Base-by-base conservation (phyloP, 108 stramenopile genomes). In the Pseudonitzschia delicatissima region DNA sequence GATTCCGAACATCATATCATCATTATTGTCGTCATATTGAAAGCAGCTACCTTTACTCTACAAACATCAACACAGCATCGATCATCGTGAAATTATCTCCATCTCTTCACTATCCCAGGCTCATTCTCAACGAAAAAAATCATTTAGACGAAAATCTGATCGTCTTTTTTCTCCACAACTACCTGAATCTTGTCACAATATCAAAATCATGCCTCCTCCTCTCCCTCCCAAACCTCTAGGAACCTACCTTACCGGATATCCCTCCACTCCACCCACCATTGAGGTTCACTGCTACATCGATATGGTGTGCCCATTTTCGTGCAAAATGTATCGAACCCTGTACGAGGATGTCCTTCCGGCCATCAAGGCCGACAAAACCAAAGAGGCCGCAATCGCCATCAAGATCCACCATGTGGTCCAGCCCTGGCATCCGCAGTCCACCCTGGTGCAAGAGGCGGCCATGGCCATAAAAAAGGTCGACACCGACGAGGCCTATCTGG, bases 351-450 rank as follows among this genome's bases (percentile, higher is more conserved):
- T 66, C 0, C 32, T 71, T 17, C 45, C 69, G 23, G 11, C 55
- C 39, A 12, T 62, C 31, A 17, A 49, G n/a, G 18, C 20, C 0
- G 7, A 20, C 8, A 17, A 49, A 21, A 49, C 11, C 21, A 49
- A 49, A 8, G 62, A 57, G 33, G 32, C 31, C 0, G 39, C 51
- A 9, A 23, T 65, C 20, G 33, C 64, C 5, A 42, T 73, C 32
- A 34, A 62, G 7, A 33, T 74, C 29, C 77, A 78, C 33, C 52
- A 73, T 7, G 77, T 78, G 7, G 35, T 65, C 12, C 77, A 78
- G 36, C 68, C 73, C 3, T 78, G 77, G 77, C 77, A 78, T 58
- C 77, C 77, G 0, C 77, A 78, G 57, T 36, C 48, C 1, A 40
- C 68, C 44, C 45, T 74, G 57, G 51, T 78, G 29, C 77, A 78